Evolutionary conservation across 805 yeast species (phyloP), one percentile per base, ranked within the genome.

Genomic region (Cyberlindnera mycetangii): DNA sequence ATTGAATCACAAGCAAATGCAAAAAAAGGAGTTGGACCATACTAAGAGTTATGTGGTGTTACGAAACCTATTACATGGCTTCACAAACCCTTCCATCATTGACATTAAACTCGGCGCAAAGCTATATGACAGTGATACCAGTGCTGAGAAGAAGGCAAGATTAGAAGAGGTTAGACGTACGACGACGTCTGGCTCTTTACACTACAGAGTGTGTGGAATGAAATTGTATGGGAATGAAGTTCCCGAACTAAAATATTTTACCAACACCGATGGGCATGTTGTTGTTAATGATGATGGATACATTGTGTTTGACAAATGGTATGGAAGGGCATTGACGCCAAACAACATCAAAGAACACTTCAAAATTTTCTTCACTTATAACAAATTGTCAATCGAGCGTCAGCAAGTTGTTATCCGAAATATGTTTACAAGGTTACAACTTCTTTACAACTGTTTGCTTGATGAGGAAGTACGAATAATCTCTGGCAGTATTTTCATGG

Each of bases 191-290:
- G 96, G 97, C 0, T 68, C 82, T 4, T 68, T 87, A 11, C 75
- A 80, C 15, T 81, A 84, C 51, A 69, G 99, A 48, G 78, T 92
- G 3, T 90, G 98, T 55, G 99, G 99, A 0, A 86, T 92, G 92
- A 82, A 81, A 49, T 63, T 83, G 5, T 71, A 62, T 51, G 47
- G 54, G 21, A 54, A 54, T 27, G 15, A 39, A 1, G 0, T 48
- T 0, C 60, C 63, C 9, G 43, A 47, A n/a, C 17, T 56, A 7
- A 17, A 36, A 2, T 18, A 17, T 9, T 50, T 54, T 51, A 16
- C 42, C 17, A 39, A 50, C 37, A 50, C 39, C 1, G 48, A 43
- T 18, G 51, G 25, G 3, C 53, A 41, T 36, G 47, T 42, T 31
- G 52, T 42, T 20, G 51, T 36, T 32, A 60, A 58, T 4, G 62